These are phyloP conservation scores for Cercospora brassicicola DNA, from an alignment of 2,329 filamentous ascomycete genomes.

Conservation along the genomic window DNA sequence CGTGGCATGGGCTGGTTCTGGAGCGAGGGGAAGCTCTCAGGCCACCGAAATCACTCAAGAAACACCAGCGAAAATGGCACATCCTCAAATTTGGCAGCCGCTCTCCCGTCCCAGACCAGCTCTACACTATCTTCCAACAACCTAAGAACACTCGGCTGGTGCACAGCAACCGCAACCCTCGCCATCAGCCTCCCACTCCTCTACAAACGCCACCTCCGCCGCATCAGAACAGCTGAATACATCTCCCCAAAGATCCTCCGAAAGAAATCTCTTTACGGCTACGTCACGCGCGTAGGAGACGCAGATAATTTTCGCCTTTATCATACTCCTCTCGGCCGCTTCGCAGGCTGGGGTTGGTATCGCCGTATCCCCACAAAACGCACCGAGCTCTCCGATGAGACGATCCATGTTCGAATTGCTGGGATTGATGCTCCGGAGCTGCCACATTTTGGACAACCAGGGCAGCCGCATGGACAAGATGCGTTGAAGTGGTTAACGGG, in stretches of 20 bases:
- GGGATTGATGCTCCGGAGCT: conserved; percentile 91
- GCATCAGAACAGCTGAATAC: conserved; percentile 74
- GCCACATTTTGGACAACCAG: conserved; percentile 85
- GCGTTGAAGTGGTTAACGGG: conserved; percentile 76
- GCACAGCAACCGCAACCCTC: conserved; percentile 1
- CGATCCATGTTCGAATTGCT: conserved; percentile 83
- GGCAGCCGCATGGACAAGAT: conserved; percentile 80
- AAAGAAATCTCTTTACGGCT: conserved; percentile 73
- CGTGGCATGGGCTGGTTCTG: conserved; percentile 14
- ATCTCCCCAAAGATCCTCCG: conserved; percentile 75
- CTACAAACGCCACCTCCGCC: conserved; percentile 72
- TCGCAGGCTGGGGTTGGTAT: conserved; percentile 76
- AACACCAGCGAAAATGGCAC: background rate
- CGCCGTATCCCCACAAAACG: conserved; percentile 23
- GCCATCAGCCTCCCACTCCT: conserved; percentile 46
- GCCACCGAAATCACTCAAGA: background rate
- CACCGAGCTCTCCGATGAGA: conserved; percentile 43
- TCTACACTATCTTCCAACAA: background rate
- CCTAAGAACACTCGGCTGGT: conserved; percentile 6
- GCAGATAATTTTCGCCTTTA: conserved; percentile 94
- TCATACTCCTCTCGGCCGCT: conserved; percentile 86
- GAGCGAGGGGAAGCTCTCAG: conserved; percentile 4
- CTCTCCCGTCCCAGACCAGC: background rate
- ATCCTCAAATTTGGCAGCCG: no score
- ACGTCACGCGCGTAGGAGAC: conserved; percentile 91